Base-by-base conservation (phyloP, 441 rosid species). In the Erodium chrysanthum region DNA sequence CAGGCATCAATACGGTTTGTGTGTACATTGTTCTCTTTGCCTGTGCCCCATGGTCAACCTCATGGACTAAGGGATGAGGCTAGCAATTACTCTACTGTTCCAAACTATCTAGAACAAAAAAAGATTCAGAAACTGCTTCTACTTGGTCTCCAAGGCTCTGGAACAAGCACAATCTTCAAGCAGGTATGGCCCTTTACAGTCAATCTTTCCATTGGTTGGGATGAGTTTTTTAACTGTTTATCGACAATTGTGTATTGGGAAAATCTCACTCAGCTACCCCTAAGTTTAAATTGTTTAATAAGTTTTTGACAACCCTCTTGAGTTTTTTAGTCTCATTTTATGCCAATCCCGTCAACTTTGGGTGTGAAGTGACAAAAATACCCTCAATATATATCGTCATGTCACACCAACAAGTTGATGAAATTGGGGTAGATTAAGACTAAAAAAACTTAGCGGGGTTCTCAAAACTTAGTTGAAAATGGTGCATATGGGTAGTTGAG, bases 121-220 rank as follows among this genome's bases (percentile, higher is more conserved):
- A 87, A 70, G 67, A 77, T 72, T 27, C 92, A 89, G 74, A 89
- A 83, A 78, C 82, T 89, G 69, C 96, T 89, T 70, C 73, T 89
- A 73, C 83, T 89, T 14, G 92, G 96, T 35, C 77, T 79, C 74
- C 82, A 76, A 50, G 87, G 92, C 21, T 84, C 96, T 67, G 96
- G 96, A 76, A 87, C 96, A 20, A 87, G 96, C 79, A 89, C 96
- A 2, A 79, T 89, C 74, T 89, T 89, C 82, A 89, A 89, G 87
- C 96, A 89, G 91, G 96, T 83, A 66, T 64, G 75, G 15, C 50
- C 37, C 64, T 58, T 17, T 70, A 11, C n/a, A 11, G 46, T 61
- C n/a, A 17, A 29, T 62, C 21, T 20, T 66, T 70, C 9, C 22
- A 22, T 21, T 22, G 7, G 31, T 0, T 12, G 29, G 40, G 40